Evolutionary conservation across 2,329 filamentous ascomycete species (phyloP).

Genomic region (Clarireedia sp.): DNA sequence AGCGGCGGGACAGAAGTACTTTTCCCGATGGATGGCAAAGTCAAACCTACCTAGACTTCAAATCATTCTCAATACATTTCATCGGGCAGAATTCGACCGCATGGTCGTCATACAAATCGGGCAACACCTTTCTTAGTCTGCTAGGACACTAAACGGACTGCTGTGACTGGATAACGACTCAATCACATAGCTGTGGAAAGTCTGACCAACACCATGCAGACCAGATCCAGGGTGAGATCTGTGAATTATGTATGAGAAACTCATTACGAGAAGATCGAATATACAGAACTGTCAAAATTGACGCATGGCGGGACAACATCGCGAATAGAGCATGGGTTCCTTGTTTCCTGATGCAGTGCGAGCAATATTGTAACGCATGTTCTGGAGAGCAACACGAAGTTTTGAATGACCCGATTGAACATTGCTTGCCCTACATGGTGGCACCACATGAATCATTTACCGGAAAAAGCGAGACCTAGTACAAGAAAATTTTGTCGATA

Average conservation of each 20-base stretch:
- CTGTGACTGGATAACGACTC: background rate
- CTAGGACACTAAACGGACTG: background rate
- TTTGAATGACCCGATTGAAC: conserved; percentile 3
- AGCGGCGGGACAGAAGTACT: conserved; percentile 2
- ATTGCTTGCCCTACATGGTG: background rate
- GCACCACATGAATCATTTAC: conserved; percentile 4
- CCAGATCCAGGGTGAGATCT: background rate
- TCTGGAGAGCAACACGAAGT: conserved; percentile 3
- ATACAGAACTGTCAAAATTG: background rate
- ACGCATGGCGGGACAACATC: background rate
- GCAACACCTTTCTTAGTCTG: background rate
- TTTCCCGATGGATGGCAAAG: background rate
- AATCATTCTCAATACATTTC: background rate
- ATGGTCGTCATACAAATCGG: conserved; percentile 4
- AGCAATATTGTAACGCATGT: conserved; percentile 9
- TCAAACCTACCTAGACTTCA: background rate
- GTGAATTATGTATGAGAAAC: background rate
- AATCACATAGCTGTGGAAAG: conserved; percentile 1
- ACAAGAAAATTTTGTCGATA: background rate
- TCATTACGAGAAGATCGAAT: background rate
- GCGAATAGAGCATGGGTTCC: conserved; percentile 5
- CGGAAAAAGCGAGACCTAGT: conserved; percentile 6
- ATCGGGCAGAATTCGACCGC: background rate
- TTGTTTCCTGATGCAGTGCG: conserved; percentile 2
- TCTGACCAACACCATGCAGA: background rate